A percentile compares a stretch with the other conserved stretches of the same genome.
These are phyloP conservation scores for Calocera viscosa DNA, from an alignment of 768 basidiomycete species.

Conservation along the genomic window DNA sequence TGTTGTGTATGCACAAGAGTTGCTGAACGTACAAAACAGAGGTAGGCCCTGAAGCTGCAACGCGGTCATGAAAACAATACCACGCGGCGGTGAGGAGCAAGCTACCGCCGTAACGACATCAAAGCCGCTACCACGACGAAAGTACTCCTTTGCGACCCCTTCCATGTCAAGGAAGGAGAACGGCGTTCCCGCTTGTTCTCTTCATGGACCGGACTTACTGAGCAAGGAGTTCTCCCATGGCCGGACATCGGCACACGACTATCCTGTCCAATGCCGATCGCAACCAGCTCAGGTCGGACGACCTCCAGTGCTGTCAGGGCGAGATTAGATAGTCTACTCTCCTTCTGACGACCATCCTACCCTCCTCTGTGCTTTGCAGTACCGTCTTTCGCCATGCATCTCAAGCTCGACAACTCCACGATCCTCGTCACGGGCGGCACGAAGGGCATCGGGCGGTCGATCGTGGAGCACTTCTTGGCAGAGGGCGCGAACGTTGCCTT, in stretches of 20 bases:
- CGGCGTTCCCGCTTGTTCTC: too few relatives aligned
- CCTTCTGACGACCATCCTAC: not conserved
- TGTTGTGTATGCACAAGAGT: not conserved
- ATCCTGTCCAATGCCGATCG: constrained; percentile 4
- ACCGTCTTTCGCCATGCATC: not conserved
- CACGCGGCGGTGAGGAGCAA: not conserved
- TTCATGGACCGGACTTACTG: too few relatives aligned
- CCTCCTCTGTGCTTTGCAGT: not conserved
- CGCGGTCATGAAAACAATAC: not conserved
- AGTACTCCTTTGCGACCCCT: too few relatives aligned
- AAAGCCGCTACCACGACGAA: too few relatives aligned
- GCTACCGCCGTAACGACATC: too few relatives aligned
- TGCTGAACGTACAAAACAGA: not conserved
- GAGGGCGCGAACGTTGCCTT: constrained; percentile 9
- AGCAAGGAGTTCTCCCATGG: too few relatives aligned
- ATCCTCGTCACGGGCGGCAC: constrained; percentile 1
- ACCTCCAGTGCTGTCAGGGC: not conserved
- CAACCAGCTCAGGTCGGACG: not conserved
- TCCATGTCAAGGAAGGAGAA: too few relatives aligned
- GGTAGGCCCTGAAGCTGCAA: too few relatives aligned
- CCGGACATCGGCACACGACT: not conserved
- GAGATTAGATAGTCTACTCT: not conserved
- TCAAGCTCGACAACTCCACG: not conserved
- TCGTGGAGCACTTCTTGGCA: constrained; percentile 5
- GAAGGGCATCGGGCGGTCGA: constrained; percentile 8